phyloP scores from a whole-genome alignment of 352 stramenopile species.

The Phytophthora foliorum region DNA sequence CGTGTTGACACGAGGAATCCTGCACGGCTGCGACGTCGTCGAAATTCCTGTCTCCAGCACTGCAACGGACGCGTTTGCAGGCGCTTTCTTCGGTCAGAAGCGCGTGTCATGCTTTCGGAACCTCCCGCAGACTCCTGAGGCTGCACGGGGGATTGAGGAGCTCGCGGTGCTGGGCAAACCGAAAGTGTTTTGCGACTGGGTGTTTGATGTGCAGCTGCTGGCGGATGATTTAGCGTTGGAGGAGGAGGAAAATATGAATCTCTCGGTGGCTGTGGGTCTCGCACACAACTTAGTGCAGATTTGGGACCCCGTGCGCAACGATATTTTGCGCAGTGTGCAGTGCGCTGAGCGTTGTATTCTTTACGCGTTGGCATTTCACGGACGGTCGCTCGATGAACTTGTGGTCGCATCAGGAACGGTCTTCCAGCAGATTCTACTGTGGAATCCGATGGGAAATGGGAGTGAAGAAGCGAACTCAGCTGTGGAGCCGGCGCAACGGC shows the following conservation, averaged over 20 bases:
- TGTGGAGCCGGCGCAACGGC: slow-evolving; percentile 56
- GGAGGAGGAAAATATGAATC: slow-evolving; percentile 21
- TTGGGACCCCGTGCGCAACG: slow-evolving; percentile 58
- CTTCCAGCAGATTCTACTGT: slow-evolving; percentile 90
- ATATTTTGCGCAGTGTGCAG: slow-evolving; percentile 65
- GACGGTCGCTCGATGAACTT: slow-evolving; percentile 63
- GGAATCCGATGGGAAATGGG: slow-evolving; percentile 53
- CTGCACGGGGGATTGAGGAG: slow-evolving; percentile 13
- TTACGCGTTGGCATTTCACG: slow-evolving; percentile 85
- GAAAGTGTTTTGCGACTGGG: slow-evolving; percentile 85
- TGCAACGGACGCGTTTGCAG: slow-evolving; percentile 30
- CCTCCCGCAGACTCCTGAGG: slow-evolving; percentile 54
- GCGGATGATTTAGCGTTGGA: slow-evolving; percentile 32
- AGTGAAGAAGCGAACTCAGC: slow-evolving; percentile 17
- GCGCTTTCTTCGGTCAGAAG: slow-evolving; percentile 88
- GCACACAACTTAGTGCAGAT: slow-evolving; percentile 90
- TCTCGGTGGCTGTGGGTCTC: slow-evolving; percentile 69
- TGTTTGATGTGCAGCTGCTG: slow-evolving; percentile 84
- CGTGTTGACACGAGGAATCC: slow-evolving; percentile 70
- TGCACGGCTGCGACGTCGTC: slow-evolving; percentile 78
- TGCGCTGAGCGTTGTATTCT: slow-evolving; percentile 87
- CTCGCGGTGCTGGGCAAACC: slow-evolving; percentile 51
- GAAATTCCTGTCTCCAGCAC: slow-evolving; percentile 1
- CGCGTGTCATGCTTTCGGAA: slow-evolving; percentile 63
- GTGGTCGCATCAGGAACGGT: slow-evolving; percentile 86